Conservation (phyloP, 2,329 filamentous ascomycete species). For the Hypoxylon sp. region DNA sequence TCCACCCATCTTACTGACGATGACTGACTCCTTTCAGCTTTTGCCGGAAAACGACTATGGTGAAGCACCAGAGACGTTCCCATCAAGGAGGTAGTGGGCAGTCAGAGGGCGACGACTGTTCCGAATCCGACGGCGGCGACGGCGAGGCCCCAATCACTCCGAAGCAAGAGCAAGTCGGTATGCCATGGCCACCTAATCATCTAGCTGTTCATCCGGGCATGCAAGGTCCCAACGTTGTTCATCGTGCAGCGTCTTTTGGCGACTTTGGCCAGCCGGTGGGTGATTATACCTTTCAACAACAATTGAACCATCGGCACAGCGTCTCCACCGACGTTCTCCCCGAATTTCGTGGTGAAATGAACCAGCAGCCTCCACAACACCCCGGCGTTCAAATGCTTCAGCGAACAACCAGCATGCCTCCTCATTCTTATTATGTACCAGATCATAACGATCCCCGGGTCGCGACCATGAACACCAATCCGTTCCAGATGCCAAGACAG, state of each 20-base stretch:
- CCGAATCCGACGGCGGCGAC: constrained; percentile 64
- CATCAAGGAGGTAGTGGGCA: constrained; percentile 67
- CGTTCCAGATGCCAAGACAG: constrained; percentile 62
- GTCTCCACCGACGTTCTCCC: constrained; percentile 55
- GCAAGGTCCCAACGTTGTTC: constrained; percentile 53
- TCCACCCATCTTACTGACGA: constrained; percentile 5
- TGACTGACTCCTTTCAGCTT: constrained; percentile 58
- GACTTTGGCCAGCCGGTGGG: constrained; percentile 63
- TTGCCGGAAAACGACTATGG: constrained; percentile 76
- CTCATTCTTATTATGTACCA: constrained; percentile 63
- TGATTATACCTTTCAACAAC: constrained; percentile 55
- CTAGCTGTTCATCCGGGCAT: constrained; percentile 51
- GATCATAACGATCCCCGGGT: constrained; percentile 70
- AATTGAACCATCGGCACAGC: constrained; percentile 58
- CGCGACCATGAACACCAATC: constrained; percentile 66
- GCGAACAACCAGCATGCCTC: constrained; percentile 57
- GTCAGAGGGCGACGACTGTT: constrained; percentile 64
- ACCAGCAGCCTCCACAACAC: constrained; percentile 57
- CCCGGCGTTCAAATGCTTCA: constrained; percentile 58
- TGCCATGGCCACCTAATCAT: constrained; percentile 60
- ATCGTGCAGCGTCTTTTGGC: constrained; percentile 63
- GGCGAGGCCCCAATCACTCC: constrained; percentile 69
- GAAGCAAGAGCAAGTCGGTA: constrained; percentile 55
- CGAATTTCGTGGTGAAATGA: constrained; percentile 54
- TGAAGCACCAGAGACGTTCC: constrained; percentile 70